A percentile compares a stretch with the other conserved stretches of the same genome.
These are phyloP conservation scores for Pyrus pyrifolia DNA, from an alignment of 306 rosid genomes.

Conservation along the genomic window DNA sequence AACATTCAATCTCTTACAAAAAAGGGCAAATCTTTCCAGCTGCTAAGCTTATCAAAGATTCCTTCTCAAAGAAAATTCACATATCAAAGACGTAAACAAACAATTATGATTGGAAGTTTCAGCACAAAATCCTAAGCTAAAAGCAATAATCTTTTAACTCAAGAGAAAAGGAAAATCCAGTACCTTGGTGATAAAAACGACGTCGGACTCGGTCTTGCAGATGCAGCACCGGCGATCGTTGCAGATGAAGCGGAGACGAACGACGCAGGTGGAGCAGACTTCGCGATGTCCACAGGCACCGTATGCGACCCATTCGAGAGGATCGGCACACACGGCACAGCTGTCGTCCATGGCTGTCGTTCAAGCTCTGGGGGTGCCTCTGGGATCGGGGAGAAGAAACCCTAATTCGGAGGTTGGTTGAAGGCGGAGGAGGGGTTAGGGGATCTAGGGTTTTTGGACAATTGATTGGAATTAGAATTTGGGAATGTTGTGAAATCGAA, in stretches of 20 bases:
- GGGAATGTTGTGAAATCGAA: background rate
- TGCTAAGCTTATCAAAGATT: background rate
- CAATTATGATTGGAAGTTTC: background rate
- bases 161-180: background rate
- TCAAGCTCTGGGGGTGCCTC: background rate
- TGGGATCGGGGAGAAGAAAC: background rate
- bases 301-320: constrained; percentile 92
- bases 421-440: background rate
- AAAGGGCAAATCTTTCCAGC: background rate
- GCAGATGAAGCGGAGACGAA: constrained; percentile 93
- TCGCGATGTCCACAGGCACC: constrained; percentile 90
- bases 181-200: constrained; percentile 80
- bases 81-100: background rate
- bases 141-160: background rate
- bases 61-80: background rate
- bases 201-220: constrained; percentile 68
- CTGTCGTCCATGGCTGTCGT: constrained; percentile 65
- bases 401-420: background rate
- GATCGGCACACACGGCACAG: constrained; percentile 94
- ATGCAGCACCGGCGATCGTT: constrained; percentile 83
- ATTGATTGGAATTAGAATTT: background rate
- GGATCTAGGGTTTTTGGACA: background rate
- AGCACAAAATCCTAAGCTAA: background rate
- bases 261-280: constrained; percentile 92
- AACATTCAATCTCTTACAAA: background rate